Evolutionary conservation across 2,329 filamentous ascomycete species (phyloP).

Genomic region (Podosphaera fusca): DNA sequence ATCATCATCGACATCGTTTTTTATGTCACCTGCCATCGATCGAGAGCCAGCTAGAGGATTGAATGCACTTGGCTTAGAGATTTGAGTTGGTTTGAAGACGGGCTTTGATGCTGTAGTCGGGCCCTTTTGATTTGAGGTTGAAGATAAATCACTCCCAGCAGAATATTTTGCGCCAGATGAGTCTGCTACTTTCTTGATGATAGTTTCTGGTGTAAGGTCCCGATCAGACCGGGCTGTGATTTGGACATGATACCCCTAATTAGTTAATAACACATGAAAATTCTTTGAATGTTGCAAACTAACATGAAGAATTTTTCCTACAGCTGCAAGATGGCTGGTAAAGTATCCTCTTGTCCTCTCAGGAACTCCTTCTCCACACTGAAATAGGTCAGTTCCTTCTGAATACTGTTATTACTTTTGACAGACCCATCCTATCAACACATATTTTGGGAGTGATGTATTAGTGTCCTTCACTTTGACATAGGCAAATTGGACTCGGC

Average conservation of each 20-base stretch:
- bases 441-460: constrained; percentile 67
- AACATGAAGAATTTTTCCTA: constrained; percentile 75
- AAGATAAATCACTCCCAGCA: constrained; percentile 35
- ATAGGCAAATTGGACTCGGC: constrained; percentile 89
- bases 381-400: constrained; percentile 8
- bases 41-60: constrained; percentile 47
- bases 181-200: constrained; percentile 84
- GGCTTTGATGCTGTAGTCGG: constrained; percentile 62
- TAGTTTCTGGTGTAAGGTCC: constrained; percentile 68
- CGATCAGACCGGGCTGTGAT: constrained; percentile 81
- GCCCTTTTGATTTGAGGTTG: constrained; percentile 18
- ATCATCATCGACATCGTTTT: constrained; percentile 48
- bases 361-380: constrained; percentile 92
- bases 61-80: constrained; percentile 25
- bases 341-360: constrained; percentile 98
- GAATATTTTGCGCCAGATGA: constrained; percentile 91
- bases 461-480: constrained; percentile 94
- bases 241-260: constrained; percentile 79
- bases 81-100: constrained; percentile 57
- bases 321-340: constrained; percentile 73
- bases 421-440: constrained; percentile 67
- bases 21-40: constrained; percentile 27
- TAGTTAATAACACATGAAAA: constrained; percentile 3
- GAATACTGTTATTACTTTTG: not conserved
- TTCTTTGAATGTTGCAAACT: not conserved